Percentiles rank a stretch among this genome's conserved stretches.
phyloP scores from a whole-genome alignment of 2,329 filamentous ascomycete species.

The Nothopassalora personata region DNA sequence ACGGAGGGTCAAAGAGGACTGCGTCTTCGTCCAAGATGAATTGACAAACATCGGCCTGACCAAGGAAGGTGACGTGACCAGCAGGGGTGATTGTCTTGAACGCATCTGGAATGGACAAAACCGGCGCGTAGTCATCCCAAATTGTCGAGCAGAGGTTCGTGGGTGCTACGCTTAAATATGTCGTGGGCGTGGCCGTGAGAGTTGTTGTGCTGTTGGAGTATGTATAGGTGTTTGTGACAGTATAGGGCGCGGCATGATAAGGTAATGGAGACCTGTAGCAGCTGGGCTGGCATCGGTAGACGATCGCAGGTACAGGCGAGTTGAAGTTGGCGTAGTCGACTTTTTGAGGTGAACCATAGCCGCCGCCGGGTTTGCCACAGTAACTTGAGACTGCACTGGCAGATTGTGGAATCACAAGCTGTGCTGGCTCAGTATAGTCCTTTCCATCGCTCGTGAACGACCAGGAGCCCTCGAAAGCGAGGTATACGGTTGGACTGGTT shows the following conservation, averaged over 20 bases:
- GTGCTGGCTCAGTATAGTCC: conserved; percentile 5
- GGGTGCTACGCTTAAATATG: conserved; percentile 3
- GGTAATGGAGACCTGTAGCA: conserved; percentile 13
- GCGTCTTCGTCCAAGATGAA: conserved; percentile 13
- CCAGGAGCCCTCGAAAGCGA: conserved; percentile 19
- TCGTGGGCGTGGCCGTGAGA: neutral
- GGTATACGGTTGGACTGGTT: conserved; percentile 23
- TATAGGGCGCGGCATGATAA: neutral
- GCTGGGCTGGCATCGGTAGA: conserved; percentile 23
- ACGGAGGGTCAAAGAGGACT: conserved; percentile 22
- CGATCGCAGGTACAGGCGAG: conserved; percentile 14
- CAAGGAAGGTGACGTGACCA: neutral
- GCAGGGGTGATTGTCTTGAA: conserved; percentile 14
- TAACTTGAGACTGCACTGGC: conserved; percentile 13
- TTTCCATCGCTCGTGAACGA: conserved; percentile 8
- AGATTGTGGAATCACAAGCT: conserved; percentile 16
- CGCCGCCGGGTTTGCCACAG: conserved; percentile 16
- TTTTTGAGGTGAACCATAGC: conserved; percentile 6
- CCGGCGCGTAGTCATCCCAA: conserved; percentile 22
- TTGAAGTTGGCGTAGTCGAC: conserved; percentile 23
- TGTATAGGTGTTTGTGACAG: conserved; percentile 2
- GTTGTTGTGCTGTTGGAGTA: neutral
- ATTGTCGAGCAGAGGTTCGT: conserved; percentile 24
- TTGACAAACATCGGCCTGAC: conserved; percentile 1
- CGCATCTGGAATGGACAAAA: conserved; percentile 16